A percentile compares a stretch with the other conserved stretches of the same genome.
These are phyloP conservation scores for Neopestalotiopsis sp. DNA, from an alignment of 2,329 filamentous ascomycete genomes.

Conservation along the genomic window DNA sequence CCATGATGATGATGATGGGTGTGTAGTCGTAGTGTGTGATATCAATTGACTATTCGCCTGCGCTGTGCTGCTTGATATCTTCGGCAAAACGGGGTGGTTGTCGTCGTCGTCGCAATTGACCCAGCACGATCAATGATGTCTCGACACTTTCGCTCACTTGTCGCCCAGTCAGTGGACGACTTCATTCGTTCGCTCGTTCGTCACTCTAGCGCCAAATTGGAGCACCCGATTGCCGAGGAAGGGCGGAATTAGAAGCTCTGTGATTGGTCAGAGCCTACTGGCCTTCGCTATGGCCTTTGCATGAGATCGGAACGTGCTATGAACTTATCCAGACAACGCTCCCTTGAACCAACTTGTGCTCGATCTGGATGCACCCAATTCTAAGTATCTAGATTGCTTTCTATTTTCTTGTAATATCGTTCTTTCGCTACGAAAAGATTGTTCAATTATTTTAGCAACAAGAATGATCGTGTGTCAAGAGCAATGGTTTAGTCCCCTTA, in stretches of 20 bases:
- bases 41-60: not conserved
- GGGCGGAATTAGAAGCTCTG: slow-evolving; percentile 16
- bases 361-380: no score
- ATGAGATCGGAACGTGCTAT: no score
- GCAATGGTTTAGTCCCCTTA: not conserved
- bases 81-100: not conserved
- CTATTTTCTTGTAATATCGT: no score
- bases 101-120: not conserved
- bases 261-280: slow-evolving; percentile 10
- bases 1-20: slow-evolving; percentile 45
- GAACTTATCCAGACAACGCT: no score
- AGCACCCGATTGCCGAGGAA: slow-evolving; percentile 19
- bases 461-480: no score
- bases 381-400: no score
- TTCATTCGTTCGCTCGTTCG: not conserved
- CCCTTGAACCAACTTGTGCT: no score
- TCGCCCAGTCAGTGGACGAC: not conserved
- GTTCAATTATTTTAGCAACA: no score
- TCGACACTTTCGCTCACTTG: not conserved
- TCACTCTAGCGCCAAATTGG: slow-evolving; percentile 16
- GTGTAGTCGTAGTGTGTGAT: not conserved
- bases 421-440: no score
- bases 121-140: slow-evolving; percentile 9
- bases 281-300: not conserved
- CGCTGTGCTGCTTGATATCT: slow-evolving; percentile 18